Conservation (phyloP, 1,284 basidiomycete species). For the Sporisorium reilianum region DNA sequence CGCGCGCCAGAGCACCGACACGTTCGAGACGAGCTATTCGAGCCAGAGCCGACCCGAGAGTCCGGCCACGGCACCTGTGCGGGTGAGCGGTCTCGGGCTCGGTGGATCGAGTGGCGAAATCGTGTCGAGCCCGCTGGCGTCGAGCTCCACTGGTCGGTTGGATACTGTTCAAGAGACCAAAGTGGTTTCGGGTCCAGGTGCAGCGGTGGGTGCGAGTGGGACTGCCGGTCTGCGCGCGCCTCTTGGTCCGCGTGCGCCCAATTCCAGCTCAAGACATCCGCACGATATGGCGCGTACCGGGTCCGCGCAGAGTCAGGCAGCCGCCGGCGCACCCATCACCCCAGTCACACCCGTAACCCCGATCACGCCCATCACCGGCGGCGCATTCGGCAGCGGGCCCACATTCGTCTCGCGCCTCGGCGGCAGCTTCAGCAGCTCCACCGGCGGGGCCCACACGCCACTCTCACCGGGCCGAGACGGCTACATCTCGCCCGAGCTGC, state of each 20-base stretch:
- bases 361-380: conserved; percentile 20
- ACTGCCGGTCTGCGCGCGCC: conserved; percentile 28
- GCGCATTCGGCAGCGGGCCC: conserved; percentile 13
- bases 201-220: neutral
- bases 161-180: conserved; percentile 13
- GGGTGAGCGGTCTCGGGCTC: conserved; percentile 14
- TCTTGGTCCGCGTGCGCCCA: conserved; percentile 35
- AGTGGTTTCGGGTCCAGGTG: neutral
- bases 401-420: conserved; percentile 40
- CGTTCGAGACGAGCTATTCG: conserved; percentile 28
- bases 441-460: neutral
- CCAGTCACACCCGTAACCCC: conserved; percentile 22
- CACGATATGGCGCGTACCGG: conserved; percentile 18
- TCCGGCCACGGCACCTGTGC: conserved; percentile 21
- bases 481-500: conserved; percentile 22
- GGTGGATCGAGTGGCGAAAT: conserved; percentile 7
- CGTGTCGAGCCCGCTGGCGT: conserved; percentile 1
- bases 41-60: conserved; percentile 31
- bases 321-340: conserved; percentile 5
- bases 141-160: conserved; percentile 1
- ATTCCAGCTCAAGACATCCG: neutral
- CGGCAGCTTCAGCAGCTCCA: conserved; percentile 18
- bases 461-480: conserved; percentile 22
- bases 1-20: conserved; percentile 29
- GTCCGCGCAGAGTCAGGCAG: conserved; percentile 14